Evolutionary conservation across 306 rosid species (phyloP).

Genomic region (Comarum palustre): DNA sequence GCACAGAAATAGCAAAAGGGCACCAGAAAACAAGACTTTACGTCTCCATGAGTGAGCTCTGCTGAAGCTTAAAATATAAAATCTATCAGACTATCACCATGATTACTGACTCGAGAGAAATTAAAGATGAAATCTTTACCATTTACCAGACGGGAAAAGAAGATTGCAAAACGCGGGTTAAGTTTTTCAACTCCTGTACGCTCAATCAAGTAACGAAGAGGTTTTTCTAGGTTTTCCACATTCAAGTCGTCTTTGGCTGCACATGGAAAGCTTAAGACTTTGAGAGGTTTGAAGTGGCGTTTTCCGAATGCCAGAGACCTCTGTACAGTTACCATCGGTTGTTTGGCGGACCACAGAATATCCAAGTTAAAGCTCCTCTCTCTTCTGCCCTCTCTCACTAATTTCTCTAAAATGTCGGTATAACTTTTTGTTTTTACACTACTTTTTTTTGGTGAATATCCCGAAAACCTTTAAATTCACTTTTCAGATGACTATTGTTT

Average conservation of each 20-base stretch:
- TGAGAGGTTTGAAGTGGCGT: constrained; percentile 32
- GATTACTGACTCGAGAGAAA: constrained; percentile 14
- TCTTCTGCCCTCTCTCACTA: constrained; percentile 18
- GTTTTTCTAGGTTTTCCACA: background rate
- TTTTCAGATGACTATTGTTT: background rate
- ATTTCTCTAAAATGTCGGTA: constrained; percentile 21
- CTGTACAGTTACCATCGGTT: constrained; percentile 38
- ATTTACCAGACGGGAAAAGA: background rate
- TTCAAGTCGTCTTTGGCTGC: constrained; percentile 32
- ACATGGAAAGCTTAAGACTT: constrained; percentile 6
- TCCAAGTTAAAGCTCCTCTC: background rate
- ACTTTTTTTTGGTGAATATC: constrained; percentile 15
- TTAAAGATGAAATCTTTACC: background rate
- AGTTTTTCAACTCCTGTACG: constrained; percentile 11
- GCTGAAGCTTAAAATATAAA: constrained; percentile 3
- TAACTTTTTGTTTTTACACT: constrained; percentile 14
- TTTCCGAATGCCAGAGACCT: constrained; percentile 39
- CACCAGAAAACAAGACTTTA: constrained; percentile 13
- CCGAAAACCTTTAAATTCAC: constrained; percentile 24
- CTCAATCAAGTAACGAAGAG: constrained; percentile 36
- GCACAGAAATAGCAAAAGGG: constrained; percentile 33
- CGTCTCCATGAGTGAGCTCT: constrained; percentile 8
- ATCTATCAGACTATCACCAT: constrained; percentile 29
- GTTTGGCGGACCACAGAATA: constrained; percentile 57
- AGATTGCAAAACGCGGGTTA: background rate